These are phyloP conservation scores for Silene uniflora DNA, from an alignment of 148 eudicot species.

Conservation along the genomic window DNA sequence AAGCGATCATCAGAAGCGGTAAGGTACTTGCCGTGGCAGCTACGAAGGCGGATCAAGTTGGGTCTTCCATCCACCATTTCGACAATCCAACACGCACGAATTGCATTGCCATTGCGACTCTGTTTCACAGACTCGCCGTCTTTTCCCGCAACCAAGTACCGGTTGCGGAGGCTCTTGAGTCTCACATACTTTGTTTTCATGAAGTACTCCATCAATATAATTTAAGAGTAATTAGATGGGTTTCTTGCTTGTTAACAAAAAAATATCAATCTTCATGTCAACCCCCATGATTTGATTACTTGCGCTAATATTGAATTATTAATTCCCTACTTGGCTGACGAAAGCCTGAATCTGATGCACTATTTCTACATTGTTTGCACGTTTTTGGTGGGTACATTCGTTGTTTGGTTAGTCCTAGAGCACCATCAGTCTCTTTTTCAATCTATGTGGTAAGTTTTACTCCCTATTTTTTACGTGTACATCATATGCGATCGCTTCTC, in stretches of 20 bases:
- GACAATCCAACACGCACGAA: conserved; percentile 48
- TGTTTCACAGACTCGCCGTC: conserved; percentile 50
- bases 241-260: background rate
- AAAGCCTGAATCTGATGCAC: background rate
- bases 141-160: conserved; percentile 46
- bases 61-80: conserved; percentile 32
- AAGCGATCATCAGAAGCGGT: conserved; percentile 55
- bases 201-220: conserved; percentile 48
- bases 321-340: background rate
- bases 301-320: background rate
- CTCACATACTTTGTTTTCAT: conserved; percentile 41
- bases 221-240: background rate
- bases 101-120: conserved; percentile 39
- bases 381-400: conserved; percentile 12
- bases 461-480: too few species aligned
- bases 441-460: too few species aligned
- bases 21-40: conserved; percentile 53
- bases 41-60: conserved; percentile 45
- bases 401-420: conserved; percentile 15
- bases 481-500: too few species aligned
- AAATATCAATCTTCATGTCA: background rate
- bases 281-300: background rate
- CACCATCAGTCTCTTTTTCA: background rate
- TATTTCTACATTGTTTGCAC: conserved; percentile 1
- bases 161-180: conserved; percentile 46